Evolutionary conservation across 768 basidiomycete species (phyloP), one percentile per base, ranked within the genome.

Genomic region (Kwoniella dendrophila): DNA sequence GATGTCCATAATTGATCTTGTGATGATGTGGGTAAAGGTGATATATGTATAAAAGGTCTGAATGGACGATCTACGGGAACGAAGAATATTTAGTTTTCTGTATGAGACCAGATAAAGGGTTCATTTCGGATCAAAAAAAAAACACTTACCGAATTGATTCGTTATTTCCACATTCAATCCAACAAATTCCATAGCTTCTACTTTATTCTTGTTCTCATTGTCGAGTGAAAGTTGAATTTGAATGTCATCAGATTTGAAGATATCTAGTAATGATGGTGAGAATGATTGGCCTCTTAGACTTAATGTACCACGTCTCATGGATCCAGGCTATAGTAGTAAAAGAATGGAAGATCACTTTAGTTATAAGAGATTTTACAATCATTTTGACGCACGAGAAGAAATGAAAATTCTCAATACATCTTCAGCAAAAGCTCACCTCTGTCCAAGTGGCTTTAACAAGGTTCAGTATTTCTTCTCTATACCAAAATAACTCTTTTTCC

Each of bases 401-500:
- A 29, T 6, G 43, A 12, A 53, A 34, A 16, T 24, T 22, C 24
- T 2, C 11, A 18, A 38, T n/a, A n/a, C n/a, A n/a, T n/a, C n/a
- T n/a, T 48, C 45, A 14, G 45, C 24, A 48, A 18, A 44, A 20
- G 52, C 84, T 61, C 62, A 92, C 94, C 85, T 98, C 96, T 72
- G 84, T 84, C 96, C 96, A 99, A 18, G 81, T 82, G 10, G 88
- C 88, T 12, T 80, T 81, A 14, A 97, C 75, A 51, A 81, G 79
- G 47, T 85, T 85, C 70, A 98, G 84, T 10, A 99, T 80, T 65
- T 88, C 86, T 77, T 99, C 94, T 34, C 94, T 84, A 76, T 96
- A 95, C 96, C 96, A 99, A 81, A 98, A 99, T 16, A 94, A 75
- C 73, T 92, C 90, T 38, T 86, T 83, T 74, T 92, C 88, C 10